Evolutionary conservation across 1,139 yeast species (phyloP), one percentile per base, ranked within the genome.

Genomic region (Saccharomyces uvarum): DNA sequence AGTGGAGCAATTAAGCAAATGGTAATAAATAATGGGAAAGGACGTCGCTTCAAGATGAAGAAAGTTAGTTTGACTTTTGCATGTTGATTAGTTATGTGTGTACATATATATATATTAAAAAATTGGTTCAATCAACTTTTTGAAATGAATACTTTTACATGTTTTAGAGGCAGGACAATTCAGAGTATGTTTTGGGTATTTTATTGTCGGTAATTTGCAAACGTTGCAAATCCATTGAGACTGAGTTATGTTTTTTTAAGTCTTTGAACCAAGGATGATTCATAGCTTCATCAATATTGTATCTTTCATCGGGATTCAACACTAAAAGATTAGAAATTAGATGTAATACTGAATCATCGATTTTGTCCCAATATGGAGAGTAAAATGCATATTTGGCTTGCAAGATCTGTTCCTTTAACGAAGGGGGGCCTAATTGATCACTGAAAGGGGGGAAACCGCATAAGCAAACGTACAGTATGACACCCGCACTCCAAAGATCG

Each of bases 391-490:
- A 86, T 59, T 77, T 78, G 0, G 86, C 93, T 28, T 74, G 71
- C 16, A 83, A 64, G 51, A 86, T 86, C 67, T 86, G 95, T 53
- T 86, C 88, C 60, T 81, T 79, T 88, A 86, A 84, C 44, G 78
- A 75, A 5, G 93, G 93, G 6, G 95, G 95, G 0, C 84, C 91
- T 53, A 86, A 69, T 61, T 86, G 93, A 53, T 86, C 93, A 65
- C 89, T 84, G 64, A 87, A 87, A 0, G 95, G 95, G 2, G 93
- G 95, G 62, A 87, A 87, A 1, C 95, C 95, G 68, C 90, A 86
- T 14, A 87, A 73, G 65, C 93, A 85, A 2, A 86, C 90, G 59
- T 86, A 86, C 13, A 86, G 68, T 49, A 86, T 74, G 1, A 86
- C 91, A 1, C 95, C 95, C 19, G 86, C 79, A 67, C 88, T 86